Base-by-base conservation (phyloP, 257 asterid species). In the Primulina tabacum region DNA sequence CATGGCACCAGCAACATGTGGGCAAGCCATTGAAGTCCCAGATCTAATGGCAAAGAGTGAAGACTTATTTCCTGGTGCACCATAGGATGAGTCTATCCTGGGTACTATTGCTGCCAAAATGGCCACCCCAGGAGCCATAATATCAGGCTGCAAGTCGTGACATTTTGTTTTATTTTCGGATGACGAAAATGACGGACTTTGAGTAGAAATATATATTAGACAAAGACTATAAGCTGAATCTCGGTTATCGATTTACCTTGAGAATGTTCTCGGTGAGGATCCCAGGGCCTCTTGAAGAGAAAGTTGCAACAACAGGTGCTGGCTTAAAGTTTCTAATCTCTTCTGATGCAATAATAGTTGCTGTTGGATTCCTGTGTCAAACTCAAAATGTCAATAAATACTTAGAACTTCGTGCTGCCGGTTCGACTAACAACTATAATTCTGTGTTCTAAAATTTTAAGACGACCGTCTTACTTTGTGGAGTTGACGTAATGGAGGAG, bases 11-110 rank as follows among this genome's bases (percentile, higher is more conserved):
- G 87, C 75, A 21, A 88, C 96, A 62, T 85, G 97, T 2, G 97
- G 97, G 60, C 97, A 90, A 28, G 97, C 86, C 97, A 90, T 89
- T 17, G 97, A 90, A 37, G 96, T 90, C 32, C 97, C 96, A 0
- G 97, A 87, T 52, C 60, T 77, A n/a, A 89, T 66, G 26, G 79
- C 75, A 62, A 85, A 84, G 4, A 47, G 24, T 1, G 89, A 76
- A 5, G 90, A 62, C 65, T 75, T 73, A 34, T 82, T 82, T 32
- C 79, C 87, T 7, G 85, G 86, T 52, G 83, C 82, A 1, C 71
- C 77, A 17, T 78, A 69, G 8, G 69, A 63, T 1, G 75, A 17
- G 29, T 75, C 78, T 28, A 71, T 47, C 26, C 35, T 71, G 1
- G 90, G 91, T 1, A 79, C 71, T 7, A 29, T 33, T 69, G 95